Evolutionary conservation across 2,329 filamentous ascomycete species (phyloP), one percentile per base, ranked within the genome.

Genomic region (Parastagonospora avenae): DNA sequence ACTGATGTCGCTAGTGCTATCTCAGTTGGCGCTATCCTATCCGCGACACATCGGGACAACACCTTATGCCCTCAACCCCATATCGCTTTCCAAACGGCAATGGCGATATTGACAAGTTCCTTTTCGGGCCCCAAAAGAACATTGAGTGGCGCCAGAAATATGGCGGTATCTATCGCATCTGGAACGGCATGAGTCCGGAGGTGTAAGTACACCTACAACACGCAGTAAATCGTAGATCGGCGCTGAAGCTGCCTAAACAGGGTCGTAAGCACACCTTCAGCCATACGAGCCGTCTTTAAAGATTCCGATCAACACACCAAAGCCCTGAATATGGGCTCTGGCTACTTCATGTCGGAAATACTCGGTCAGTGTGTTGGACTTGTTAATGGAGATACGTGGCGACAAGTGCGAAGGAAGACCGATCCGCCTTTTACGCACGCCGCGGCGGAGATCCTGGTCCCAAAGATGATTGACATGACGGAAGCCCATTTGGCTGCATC

Each of bases 281-380:
- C 27, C n/a, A 42, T 79, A 0, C 46, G 73, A 52, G 44, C 49
- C 0, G 60, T 77, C 7, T 78, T 77, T 52, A 66, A 60, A 37
- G 77, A 80, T 52, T 80, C 77, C 0, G 66, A 79, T 46, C 64
- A 63, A 40, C 77, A 80, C 54, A 38, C 46, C 12, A 79, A 80
- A 54, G 77, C 76, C 1, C 32, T 44, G 2, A 70, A 73, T 48
- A 77, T 75, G 46, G 66, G 79, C 50, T 67, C 72, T 0, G 78
- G 77, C 1, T 78, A 59, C 24, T 42, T 74, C 0, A 55, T 79
- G 59, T 59, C 70, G 28, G 49, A 75, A 38, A 55, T 80, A 0
- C 67, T 80, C 0, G 77, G 78, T 0, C 48, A 71, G 42, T 79
- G 78, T 54, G 47, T 80, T 0, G 77, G 77, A 1, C 59, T 80